Conservation (phyloP, 306 rosid genomes). For the Cotoneaster glaucophyllus region DNA sequence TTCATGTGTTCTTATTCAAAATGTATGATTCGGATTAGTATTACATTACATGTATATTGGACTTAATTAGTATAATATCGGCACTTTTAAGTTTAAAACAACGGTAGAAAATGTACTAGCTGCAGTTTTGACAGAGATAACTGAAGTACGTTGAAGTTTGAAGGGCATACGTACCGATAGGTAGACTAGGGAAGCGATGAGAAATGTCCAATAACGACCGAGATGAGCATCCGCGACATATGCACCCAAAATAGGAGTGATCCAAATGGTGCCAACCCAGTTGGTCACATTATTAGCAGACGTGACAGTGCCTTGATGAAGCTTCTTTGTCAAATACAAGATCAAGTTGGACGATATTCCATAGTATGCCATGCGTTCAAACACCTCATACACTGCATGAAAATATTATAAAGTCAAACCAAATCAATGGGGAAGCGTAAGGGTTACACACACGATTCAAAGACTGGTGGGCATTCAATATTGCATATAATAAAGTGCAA, state of each 20-base stretch:
- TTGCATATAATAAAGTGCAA: neutral
- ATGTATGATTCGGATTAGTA: no score
- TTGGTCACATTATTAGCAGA: slow-evolving; percentile 45
- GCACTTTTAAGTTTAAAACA: neutral
- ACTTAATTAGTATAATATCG: neutral
- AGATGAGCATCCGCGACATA: slow-evolving; percentile 75
- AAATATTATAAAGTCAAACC: neutral
- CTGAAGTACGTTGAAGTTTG: neutral
- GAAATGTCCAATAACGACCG: slow-evolving; percentile 78
- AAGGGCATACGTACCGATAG: slow-evolving; percentile 36
- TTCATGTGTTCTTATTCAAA: no score
- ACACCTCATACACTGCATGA: slow-evolving; percentile 45
- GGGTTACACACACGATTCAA: neutral
- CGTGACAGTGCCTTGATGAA: slow-evolving; percentile 39
- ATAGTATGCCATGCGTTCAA: slow-evolving; percentile 46
- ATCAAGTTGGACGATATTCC: slow-evolving; percentile 51
- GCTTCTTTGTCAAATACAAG: slow-evolving; percentile 31
- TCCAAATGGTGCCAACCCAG: slow-evolving; percentile 64
- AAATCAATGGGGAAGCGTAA: neutral
- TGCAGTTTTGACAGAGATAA: no score
- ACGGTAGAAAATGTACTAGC: neutral
- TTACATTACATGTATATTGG: no score
- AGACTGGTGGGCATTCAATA: neutral
- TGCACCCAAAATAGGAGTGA: slow-evolving; percentile 81
- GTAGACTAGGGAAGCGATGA: slow-evolving; percentile 43